Evolutionary conservation across 1,284 basidiomycete species (phyloP).

Genomic region (Volvariella surrecta): DNA sequence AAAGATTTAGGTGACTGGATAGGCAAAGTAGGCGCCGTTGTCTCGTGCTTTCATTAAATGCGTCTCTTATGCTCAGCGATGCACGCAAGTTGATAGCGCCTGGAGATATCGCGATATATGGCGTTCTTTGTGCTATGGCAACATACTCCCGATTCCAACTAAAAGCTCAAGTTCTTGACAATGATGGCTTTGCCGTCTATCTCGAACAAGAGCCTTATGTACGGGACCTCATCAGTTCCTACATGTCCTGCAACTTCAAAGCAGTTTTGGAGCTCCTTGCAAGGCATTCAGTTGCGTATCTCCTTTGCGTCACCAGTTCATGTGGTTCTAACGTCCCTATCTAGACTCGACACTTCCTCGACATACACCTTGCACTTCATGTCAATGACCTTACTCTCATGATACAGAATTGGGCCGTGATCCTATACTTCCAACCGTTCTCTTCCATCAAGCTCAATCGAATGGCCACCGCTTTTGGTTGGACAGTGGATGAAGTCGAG

Average conservation of each 20-base stretch:
- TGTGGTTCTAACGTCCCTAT: conserved; percentile 3
- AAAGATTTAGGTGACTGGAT: conserved; percentile 65
- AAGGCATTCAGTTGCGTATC: conserved; percentile 62
- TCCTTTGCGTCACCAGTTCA: conserved; percentile 7
- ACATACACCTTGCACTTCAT: conserved; percentile 68
- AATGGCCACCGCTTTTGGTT: conserved; percentile 80
- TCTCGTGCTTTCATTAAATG: neutral
- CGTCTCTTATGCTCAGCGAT: conserved; percentile 4
- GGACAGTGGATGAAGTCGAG: conserved; percentile 62
- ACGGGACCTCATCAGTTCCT: conserved; percentile 75
- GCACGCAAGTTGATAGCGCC: conserved; percentile 55
- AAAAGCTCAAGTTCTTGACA: conserved; percentile 61
- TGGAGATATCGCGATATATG: conserved; percentile 79
- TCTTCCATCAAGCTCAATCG: conserved; percentile 69
- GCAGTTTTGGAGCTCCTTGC: conserved; percentile 66
- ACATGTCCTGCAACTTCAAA: conserved; percentile 78
- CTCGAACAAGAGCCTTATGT: conserved; percentile 83
- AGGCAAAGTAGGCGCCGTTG: conserved; percentile 38
- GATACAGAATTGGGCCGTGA: conserved; percentile 65
- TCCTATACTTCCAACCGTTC: conserved; percentile 85
- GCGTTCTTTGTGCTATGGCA: conserved; percentile 72
- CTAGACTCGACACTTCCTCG: conserved; percentile 67
- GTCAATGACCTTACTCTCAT: conserved; percentile 47
- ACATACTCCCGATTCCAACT: conserved; percentile 64
- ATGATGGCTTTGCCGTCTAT: conserved; percentile 62